Evolutionary conservation across 1,284 basidiomycete genomes (phyloP), one percentile per base, ranked within the genome.

Genomic region (Phylloboletellus chloephorus): DNA sequence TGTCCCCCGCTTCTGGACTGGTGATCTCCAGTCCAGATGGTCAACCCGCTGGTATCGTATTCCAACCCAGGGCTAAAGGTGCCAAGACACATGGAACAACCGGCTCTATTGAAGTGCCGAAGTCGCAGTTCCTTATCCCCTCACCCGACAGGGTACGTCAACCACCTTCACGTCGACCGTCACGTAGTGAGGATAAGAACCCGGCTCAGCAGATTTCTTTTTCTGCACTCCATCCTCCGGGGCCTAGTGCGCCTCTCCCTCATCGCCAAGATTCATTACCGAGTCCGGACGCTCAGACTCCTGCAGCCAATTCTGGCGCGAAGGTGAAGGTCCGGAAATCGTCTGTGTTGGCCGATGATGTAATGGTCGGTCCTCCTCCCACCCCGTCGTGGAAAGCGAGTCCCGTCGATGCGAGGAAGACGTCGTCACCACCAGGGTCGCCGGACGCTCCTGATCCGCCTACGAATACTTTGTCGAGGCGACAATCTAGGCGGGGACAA

Each of bases 1-100:
- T 77, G 4, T 85, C 87, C 0, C 85, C 88, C 0, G 86, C 87
- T 2, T 85, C 88, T 3, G 95, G 95, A 0, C 75, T 97, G 15
- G 76, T 98, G 31, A 85, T 98, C 37, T 90, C 94, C 51, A 89
- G 83, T 56, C 89, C 90, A 0, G 91, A 96, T 57, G 95, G 95
- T 0, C 81, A 92, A 48, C 88, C 92, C 0, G 80, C 90, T 15
- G 94, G 92, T 5, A 94, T 98, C 50, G 91, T 93, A 67, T 98
- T 98, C 65, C 87, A 94, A 52, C 95, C 95, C 0, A 70, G 74
- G 16, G 58, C 68, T 5, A 78, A 73, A 43, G 66, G 56, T 49
- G 30, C 58, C 22, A 57, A 52, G 46, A 38, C 52, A 28, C 43
- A 52, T 20, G 57, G 41, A 25, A 17, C 23, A 25, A 11, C 36